phyloP scores from a whole-genome alignment of 371 early-diverging fungal species.

The Mortierella sp. region DNA sequence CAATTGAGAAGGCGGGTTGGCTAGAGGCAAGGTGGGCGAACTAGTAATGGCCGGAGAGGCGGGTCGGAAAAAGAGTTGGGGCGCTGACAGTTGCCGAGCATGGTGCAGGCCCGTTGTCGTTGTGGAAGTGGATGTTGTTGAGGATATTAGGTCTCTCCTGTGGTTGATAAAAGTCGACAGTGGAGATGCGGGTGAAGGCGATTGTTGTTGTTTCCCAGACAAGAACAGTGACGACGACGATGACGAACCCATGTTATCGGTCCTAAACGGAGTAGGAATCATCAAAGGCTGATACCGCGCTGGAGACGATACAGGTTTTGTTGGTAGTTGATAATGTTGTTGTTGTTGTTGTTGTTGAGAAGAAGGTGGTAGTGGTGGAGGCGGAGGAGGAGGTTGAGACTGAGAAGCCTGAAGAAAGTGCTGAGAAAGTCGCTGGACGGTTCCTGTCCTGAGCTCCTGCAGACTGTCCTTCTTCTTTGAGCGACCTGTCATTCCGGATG shows the following conservation, averaged over 20 bases:
- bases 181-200: conserved; percentile 9
- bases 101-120: not conserved
- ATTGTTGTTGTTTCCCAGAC: conserved; percentile 6
- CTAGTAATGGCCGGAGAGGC: conserved; percentile 18
- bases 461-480: conserved; percentile 45
- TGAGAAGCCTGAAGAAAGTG: conserved; percentile 42
- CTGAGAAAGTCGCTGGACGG: conserved; percentile 55
- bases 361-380: not conserved
- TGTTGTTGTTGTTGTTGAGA: not conserved
- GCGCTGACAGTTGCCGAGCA: conserved; percentile 41
- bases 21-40: conserved; percentile 5
- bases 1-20: not conserved
- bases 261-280: conserved; percentile 36
- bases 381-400: conserved; percentile 11
- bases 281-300: conserved; percentile 38
- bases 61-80: conserved; percentile 25
- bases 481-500: conserved; percentile 31
- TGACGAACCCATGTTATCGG: conserved; percentile 8
- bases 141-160: conserved; percentile 7
- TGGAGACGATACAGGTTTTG: conserved; percentile 26
- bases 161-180: conserved; percentile 14
- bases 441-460: conserved; percentile 46
- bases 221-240: not conserved
- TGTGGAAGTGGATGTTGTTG: not conserved
- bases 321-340: not conserved